Conservation (phyloP, 192 early-diverging fungal genomes). For the Funneliformis geosporum region DNA sequence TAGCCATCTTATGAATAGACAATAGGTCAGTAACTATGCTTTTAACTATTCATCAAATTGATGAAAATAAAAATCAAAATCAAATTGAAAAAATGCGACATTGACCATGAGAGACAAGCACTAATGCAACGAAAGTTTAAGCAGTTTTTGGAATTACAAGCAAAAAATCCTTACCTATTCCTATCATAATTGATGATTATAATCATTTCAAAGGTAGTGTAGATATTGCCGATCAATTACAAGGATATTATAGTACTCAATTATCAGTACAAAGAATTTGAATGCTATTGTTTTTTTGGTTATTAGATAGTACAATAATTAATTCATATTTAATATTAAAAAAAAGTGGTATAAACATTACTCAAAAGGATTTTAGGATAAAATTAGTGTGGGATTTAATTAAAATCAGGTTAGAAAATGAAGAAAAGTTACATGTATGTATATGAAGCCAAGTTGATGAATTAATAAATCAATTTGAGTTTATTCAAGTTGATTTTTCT, state of each 20-base stretch:
- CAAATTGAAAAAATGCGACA: background rate
- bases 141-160: conserved; percentile 29
- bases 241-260: conserved; percentile 32
- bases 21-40: conserved; percentile 32
- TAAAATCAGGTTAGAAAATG: too few species aligned
- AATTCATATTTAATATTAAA: background rate
- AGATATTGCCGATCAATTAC: conserved; percentile 36
- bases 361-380: background rate
- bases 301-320: conserved; percentile 21
- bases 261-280: conserved; percentile 31
- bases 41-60: conserved; percentile 32
- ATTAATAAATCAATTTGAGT: background rate
- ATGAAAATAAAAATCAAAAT: conserved; percentile 6
- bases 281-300: conserved; percentile 36
- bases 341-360: background rate
- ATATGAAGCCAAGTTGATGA: too few species aligned
- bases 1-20: conserved; percentile 29
- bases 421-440: too few species aligned
- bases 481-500: background rate
- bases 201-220: conserved; percentile 39
- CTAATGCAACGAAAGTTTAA: conserved; percentile 24
- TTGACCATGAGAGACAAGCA: conserved; percentile 32
- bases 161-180: conserved; percentile 33
- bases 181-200: conserved; percentile 36
- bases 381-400: background rate